Evolutionary conservation across 2,329 filamentous ascomycete species (phyloP).

Genomic region (Ceratocystis harringtonii): DNA sequence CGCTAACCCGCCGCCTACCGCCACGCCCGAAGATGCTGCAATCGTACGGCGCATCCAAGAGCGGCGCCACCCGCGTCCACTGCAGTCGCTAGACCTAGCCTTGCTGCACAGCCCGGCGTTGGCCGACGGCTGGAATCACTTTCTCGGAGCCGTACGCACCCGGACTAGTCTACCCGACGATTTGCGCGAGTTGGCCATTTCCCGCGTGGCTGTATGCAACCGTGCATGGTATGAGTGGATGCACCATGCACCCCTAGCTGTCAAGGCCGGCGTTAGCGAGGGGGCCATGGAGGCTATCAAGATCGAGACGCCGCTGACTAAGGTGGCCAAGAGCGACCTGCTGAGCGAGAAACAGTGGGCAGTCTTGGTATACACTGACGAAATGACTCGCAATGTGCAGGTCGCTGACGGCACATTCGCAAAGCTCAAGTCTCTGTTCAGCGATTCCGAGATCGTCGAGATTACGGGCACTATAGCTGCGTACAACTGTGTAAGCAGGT

Average conservation of each 20-base stretch:
- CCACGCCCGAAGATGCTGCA: slow-evolving; percentile 33
- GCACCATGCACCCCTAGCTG: slow-evolving; percentile 56
- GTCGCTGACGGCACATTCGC: slow-evolving; percentile 56
- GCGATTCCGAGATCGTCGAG: slow-evolving; percentile 62
- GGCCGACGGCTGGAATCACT: slow-evolving; percentile 61
- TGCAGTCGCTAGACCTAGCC: slow-evolving; percentile 61
- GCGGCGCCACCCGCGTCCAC: slow-evolving; percentile 51
- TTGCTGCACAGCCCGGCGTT: slow-evolving; percentile 60
- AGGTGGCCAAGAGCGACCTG: slow-evolving; percentile 23
- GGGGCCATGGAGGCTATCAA: slow-evolving; percentile 34
- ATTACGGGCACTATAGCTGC: slow-evolving; percentile 61
- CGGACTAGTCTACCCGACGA: slow-evolving; percentile 35
- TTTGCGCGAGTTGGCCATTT: slow-evolving; percentile 65
- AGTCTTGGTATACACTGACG: slow-evolving; percentile 60
- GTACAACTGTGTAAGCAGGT: slow-evolving; percentile 76
- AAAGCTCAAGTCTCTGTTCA: slow-evolving; percentile 44
- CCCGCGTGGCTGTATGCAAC: slow-evolving; percentile 66
- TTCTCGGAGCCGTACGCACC: slow-evolving; percentile 49
- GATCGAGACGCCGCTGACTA: slow-evolving; percentile 22
- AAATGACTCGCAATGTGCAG: slow-evolving; percentile 62
- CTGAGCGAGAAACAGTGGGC: slow-evolving; percentile 49
- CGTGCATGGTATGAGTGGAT: slow-evolving; percentile 75
- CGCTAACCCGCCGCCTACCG: slow-evolving; percentile 34
- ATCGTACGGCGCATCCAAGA: slow-evolving; percentile 50
- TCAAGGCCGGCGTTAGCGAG: slow-evolving; percentile 40